Evolutionary conservation across 805 yeast genomes (phyloP).

Genomic region (Yarrowia sp.): DNA sequence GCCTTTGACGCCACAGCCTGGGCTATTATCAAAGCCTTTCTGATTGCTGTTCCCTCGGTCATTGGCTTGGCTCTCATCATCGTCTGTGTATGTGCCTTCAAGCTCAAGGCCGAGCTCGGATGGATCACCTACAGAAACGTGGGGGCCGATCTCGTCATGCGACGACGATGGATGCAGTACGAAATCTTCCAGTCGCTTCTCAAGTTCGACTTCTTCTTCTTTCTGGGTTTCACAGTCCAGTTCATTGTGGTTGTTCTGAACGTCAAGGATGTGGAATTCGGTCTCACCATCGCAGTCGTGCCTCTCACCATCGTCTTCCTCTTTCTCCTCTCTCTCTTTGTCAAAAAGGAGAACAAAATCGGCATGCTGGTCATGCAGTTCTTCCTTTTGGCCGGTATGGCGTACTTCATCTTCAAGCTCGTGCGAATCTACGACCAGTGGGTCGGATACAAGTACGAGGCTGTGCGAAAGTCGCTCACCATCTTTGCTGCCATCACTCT

Average conservation of each 20-base stretch:
- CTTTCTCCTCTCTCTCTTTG: conserved; percentile 52
- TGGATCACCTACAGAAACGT: conserved; percentile 59
- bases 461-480: conserved; percentile 56
- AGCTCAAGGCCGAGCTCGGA: conserved; percentile 53
- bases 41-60: conserved; percentile 56
- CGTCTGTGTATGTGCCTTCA: conserved; percentile 49
- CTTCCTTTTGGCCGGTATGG: conserved; percentile 53
- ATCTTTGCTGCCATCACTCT: conserved; percentile 56
- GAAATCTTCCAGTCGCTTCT: conserved; percentile 53
- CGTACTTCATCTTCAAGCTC: conserved; percentile 57
- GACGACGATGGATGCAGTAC: conserved; percentile 49
- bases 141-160: conserved; percentile 56
- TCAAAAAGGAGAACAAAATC: conserved; percentile 50
- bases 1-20: conserved; percentile 41
- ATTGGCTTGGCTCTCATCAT: conserved; percentile 52
- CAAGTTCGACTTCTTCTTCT: conserved; percentile 57
- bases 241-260: conserved; percentile 56
- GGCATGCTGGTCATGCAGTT: conserved; percentile 49
- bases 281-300: conserved; percentile 55
- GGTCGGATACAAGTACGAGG: conserved; percentile 51
- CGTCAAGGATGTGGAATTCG: conserved; percentile 55
- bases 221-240: conserved; percentile 59
- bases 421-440: conserved; percentile 56
- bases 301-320: conserved; percentile 55
- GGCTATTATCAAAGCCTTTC: conserved; percentile 49